Evolutionary conservation across 2,329 filamentous ascomycete genomes (phyloP).

Genomic region (Colletotrichum lentis): DNA sequence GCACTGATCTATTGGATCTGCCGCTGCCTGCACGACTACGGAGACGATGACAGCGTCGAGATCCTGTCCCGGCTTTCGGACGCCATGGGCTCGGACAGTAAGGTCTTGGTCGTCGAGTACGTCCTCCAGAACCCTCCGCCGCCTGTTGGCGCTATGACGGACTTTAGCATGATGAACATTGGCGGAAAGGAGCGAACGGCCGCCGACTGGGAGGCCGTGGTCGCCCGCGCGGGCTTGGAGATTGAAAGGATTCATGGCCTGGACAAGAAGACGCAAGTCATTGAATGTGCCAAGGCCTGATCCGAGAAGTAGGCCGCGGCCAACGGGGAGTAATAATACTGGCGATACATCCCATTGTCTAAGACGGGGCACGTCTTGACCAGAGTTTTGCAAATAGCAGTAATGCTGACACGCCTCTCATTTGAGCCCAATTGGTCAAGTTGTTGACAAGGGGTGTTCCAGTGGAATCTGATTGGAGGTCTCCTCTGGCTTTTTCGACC

Average conservation of each 20-base stretch:
- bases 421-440: neutral
- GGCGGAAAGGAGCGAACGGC: conserved; percentile 47
- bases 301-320: neutral
- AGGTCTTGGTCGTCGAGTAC: conserved; percentile 47
- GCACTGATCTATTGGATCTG: conserved; percentile 50
- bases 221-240: conserved; percentile 42
- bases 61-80: conserved; percentile 45
- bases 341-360: neutral
- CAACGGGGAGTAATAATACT: neutral
- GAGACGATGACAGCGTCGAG: conserved; percentile 44
- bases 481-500: neutral
- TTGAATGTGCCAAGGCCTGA: conserved; percentile 29
- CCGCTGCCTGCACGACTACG: conserved; percentile 51
- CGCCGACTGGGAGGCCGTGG: conserved; percentile 41
- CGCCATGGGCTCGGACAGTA: conserved; percentile 47
- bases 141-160: conserved; percentile 40
- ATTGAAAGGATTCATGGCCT: conserved; percentile 41
- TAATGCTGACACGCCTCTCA: neutral
- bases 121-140: conserved; percentile 43
- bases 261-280: conserved; percentile 22
- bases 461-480: neutral
- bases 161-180: conserved; percentile 45
- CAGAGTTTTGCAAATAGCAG: neutral
- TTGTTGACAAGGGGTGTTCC: too few species aligned
- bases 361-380: too few species aligned